phyloP scores from a whole-genome alignment of 1,284 basidiomycete species.

The Xanthoconium separans region DNA sequence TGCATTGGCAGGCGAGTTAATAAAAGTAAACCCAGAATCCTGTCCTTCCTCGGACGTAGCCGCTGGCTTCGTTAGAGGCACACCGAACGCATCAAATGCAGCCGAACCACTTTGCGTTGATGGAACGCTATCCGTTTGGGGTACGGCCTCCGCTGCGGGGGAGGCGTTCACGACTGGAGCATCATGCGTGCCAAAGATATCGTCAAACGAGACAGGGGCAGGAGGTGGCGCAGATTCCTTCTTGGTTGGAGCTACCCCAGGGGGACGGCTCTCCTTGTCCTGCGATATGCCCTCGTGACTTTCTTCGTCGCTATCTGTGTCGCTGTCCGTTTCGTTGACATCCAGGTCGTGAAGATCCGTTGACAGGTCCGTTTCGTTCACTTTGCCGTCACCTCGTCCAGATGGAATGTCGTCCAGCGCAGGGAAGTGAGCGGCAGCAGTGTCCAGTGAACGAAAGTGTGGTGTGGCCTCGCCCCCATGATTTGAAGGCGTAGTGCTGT shows the following conservation, averaged over 20 bases:
- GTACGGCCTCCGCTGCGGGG: conserved; percentile 7
- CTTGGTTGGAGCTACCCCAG: conserved; percentile 23
- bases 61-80: conserved; percentile 22
- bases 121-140: conserved; percentile 24
- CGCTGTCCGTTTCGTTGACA: conserved; percentile 56
- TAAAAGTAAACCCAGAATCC: conserved; percentile 23
- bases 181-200: conserved; percentile 26
- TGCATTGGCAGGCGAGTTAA: conserved; percentile 18
- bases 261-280: conserved; percentile 10
- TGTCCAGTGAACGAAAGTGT: conserved; percentile 32
- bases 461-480: conserved; percentile 16
- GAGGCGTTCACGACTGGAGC: background rate
- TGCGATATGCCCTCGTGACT: conserved; percentile 33
- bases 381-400: conserved; percentile 24
- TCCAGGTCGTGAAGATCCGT: conserved; percentile 65
- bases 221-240: conserved; percentile 21
- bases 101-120: conserved; percentile 22
- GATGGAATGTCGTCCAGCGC: conserved; percentile 41
- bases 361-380: conserved; percentile 53
- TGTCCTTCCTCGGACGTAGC: conserved; percentile 19
- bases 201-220: conserved; percentile 29
- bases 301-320: conserved; percentile 47
- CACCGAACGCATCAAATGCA: conserved; percentile 32
- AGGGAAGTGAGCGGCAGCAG: conserved; percentile 42
- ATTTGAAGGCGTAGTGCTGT: conserved; percentile 37